phyloP scores from a whole-genome alignment of 768 basidiomycete species.

The Leccinum rimulosum region DNA sequence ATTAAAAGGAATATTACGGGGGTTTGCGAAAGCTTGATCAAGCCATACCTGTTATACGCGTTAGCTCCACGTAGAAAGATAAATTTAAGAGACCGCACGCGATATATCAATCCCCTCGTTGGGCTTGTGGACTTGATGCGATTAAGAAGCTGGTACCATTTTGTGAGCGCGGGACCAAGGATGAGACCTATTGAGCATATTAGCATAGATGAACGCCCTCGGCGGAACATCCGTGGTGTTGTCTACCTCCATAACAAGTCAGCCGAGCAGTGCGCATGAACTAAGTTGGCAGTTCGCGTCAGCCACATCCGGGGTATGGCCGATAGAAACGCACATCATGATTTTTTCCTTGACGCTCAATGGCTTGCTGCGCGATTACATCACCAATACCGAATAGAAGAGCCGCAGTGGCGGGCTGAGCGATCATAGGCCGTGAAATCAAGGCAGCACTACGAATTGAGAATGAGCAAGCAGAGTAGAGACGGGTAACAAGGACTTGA shows the following conservation, averaged over 20 bases:
- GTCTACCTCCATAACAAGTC: conserved; percentile 68
- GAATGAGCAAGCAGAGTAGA: conserved; percentile 7
- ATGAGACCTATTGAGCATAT: conserved; percentile 45
- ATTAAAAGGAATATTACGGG: conserved; percentile 38
- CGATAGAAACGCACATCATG: conserved; percentile 63
- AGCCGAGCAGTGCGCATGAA: conserved; percentile 60
- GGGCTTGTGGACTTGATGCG: conserved; percentile 65
- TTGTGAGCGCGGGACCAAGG: conserved; percentile 80
- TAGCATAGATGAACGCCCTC: background rate
- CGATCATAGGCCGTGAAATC: conserved; percentile 57
- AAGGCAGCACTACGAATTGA: conserved; percentile 48
- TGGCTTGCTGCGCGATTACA: conserved; percentile 80
- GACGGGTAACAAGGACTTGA: background rate
- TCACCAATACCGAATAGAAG: conserved; percentile 75
- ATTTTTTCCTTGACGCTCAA: conserved; percentile 66
- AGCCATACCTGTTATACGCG: conserved; percentile 58
- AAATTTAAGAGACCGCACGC: conserved; percentile 41
- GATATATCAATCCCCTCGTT: conserved; percentile 54
- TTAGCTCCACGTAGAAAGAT: background rate
- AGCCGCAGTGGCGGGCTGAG: conserved; percentile 64
- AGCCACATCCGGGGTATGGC: background rate
- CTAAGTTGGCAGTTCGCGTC: conserved; percentile 31
- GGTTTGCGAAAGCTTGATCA: conserved; percentile 78
- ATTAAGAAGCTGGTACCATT: conserved; percentile 77
- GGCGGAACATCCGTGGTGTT: background rate